Evolutionary conservation across 495 filamentous ascomycete genomes (phyloP).

Genomic region (Penicillium steckii): DNA sequence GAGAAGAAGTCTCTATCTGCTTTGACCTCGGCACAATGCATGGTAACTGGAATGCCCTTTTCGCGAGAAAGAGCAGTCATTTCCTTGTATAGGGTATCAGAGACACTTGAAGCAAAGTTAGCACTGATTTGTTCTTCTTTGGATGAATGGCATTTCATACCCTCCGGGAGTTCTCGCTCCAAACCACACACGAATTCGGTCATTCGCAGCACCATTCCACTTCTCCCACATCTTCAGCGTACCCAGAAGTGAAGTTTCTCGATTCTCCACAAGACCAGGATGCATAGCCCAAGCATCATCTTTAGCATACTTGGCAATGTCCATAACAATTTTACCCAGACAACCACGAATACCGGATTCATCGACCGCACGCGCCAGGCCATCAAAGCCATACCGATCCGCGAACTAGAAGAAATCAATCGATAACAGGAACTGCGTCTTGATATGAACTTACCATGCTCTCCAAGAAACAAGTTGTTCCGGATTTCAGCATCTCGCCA

Average conservation of each 20-base stretch:
- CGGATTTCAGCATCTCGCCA: constrained; percentile 49
- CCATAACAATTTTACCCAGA: constrained; percentile 43
- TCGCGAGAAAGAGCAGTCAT: constrained; percentile 44
- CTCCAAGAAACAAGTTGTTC: constrained; percentile 53
- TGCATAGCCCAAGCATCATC: constrained; percentile 51
- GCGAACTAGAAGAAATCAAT: constrained; percentile 33
- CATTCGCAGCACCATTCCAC: constrained; percentile 46
- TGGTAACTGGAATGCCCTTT: constrained; percentile 40
- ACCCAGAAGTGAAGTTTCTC: constrained; percentile 42
- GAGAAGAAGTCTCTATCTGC: constrained; percentile 42
- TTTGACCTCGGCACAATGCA: constrained; percentile 42
- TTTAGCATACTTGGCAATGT: constrained; percentile 39
- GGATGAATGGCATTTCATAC: constrained; percentile 18
- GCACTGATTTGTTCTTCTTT: too few relatives aligned
- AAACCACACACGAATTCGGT: constrained; percentile 51
- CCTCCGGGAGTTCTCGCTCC: constrained; percentile 50
- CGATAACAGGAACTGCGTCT: too few relatives aligned
- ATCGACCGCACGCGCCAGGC: constrained; percentile 43
- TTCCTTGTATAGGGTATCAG: constrained; percentile 42
- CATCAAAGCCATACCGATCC: constrained; percentile 46
- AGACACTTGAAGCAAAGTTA: constrained; percentile 30
- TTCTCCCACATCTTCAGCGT: constrained; percentile 46
- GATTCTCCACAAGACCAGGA: constrained; percentile 44
- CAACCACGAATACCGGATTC: constrained; percentile 50
- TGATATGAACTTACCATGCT: constrained; percentile 47